Evolutionary conservation across 139 green algal species (phyloP).

Genomic region (Picochlorum sp.): DNA sequence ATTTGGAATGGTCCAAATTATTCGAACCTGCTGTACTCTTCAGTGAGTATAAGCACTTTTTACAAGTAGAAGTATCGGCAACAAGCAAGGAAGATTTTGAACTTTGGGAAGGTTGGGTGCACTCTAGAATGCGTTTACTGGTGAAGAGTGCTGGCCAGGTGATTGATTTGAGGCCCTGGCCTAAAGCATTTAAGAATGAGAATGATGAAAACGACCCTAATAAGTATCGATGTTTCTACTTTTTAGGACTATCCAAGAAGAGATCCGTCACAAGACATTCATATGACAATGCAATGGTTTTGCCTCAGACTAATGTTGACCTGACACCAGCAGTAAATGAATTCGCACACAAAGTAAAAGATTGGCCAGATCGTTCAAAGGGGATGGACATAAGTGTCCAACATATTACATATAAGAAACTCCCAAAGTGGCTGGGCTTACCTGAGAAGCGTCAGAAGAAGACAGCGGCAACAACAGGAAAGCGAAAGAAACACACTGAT

Average conservation of each 20-base stretch:
- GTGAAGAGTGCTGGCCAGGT: slow-evolving; percentile 44
- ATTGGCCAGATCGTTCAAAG: slow-evolving; percentile 18
- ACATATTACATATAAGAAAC: slow-evolving; percentile 27
- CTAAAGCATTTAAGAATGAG: slow-evolving; percentile 34
- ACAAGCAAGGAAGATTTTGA: slow-evolving; percentile 55
- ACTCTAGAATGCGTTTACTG: slow-evolving; percentile 70
- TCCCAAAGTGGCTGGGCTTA: slow-evolving; percentile 2
- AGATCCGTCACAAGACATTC: slow-evolving; percentile 25
- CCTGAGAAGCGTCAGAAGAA: not conserved
- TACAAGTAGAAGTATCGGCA: slow-evolving; percentile 72
- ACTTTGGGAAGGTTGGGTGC: slow-evolving; percentile 81
- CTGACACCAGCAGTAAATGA: slow-evolving; percentile 61
- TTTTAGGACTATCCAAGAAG: slow-evolving; percentile 63
- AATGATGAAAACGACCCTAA: not conserved
- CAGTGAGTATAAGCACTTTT: slow-evolving; percentile 64
- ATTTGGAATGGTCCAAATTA: slow-evolving; percentile 47
- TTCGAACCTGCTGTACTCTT: slow-evolving; percentile 73
- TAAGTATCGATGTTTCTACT: slow-evolving; percentile 41
- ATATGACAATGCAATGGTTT: slow-evolving; percentile 22
- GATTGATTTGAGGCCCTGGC: slow-evolving; percentile 62
- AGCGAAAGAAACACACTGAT: not conserved
- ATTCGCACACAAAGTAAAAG: slow-evolving; percentile 41
- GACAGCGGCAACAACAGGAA: not conserved
- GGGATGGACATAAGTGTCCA: slow-evolving; percentile 65
- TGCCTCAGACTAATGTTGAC: slow-evolving; percentile 45